Evolutionary conservation across 352 stramenopile species (phyloP).

Genomic region (Pythium coloratum): DNA sequence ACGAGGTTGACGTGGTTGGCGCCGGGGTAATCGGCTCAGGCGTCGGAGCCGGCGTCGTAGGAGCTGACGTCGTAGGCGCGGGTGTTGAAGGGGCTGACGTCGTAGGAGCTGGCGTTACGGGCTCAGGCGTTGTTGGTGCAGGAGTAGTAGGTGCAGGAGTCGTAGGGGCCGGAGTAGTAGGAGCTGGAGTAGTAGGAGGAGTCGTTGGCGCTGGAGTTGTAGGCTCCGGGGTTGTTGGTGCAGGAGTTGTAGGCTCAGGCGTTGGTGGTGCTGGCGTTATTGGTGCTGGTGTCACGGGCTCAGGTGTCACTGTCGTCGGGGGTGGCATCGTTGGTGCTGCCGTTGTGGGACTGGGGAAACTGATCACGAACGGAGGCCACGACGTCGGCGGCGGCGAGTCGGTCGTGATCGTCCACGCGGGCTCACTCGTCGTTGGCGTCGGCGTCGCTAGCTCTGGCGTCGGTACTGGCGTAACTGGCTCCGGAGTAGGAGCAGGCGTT

Average conservation of each 20-base stretch:
- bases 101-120: neutral
- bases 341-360: constrained; percentile 4
- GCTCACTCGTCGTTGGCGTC: neutral
- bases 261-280: neutral
- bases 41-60: neutral
- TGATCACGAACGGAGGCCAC: constrained; percentile 13
- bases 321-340: neutral
- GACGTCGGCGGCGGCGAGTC: neutral
- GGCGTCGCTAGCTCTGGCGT: constrained; percentile 3
- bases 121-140: neutral
- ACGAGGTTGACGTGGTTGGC: neutral
- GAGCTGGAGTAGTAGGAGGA: neutral
- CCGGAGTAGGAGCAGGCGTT: constrained; percentile 12
- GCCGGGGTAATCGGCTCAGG: too few relatives aligned
- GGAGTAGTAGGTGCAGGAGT: neutral
- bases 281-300: neutral
- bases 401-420: constrained; percentile 5
- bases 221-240: neutral
- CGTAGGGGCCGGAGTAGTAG: neutral
- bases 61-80: neutral
- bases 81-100: neutral
- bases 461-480: neutral
- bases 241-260: neutral
- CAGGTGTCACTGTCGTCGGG: neutral
- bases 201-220: neutral